Percentiles rank a stretch among this genome's conserved stretches.
phyloP scores from a whole-genome alignment of 73 alveolate species.

The Paramecium sexaurelia region DNA sequence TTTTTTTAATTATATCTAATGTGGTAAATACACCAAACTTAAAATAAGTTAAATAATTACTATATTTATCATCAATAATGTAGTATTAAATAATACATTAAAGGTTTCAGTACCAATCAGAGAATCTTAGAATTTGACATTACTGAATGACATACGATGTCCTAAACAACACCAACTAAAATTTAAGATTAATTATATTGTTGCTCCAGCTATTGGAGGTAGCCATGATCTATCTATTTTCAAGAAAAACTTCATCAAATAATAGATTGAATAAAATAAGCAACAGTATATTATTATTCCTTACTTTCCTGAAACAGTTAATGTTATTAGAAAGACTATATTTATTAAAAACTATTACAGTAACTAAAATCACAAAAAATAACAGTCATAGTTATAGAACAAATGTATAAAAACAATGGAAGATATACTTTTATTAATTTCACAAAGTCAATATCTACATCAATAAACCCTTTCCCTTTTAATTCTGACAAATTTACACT shows the following conservation, averaged over 20 bases:
- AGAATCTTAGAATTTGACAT: background rate
- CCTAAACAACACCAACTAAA: background rate
- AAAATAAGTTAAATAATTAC: background rate
- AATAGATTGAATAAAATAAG: background rate
- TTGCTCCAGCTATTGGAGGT: background rate
- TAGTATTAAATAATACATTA: background rate
- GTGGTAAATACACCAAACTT: background rate
- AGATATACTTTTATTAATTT: background rate
- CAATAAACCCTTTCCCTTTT: too few species aligned
- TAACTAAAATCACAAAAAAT: background rate
- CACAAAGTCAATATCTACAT: too few species aligned
- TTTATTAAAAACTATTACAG: background rate
- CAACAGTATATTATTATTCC: background rate
- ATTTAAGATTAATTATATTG: background rate
- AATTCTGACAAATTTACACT: too few species aligned
- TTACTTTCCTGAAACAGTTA: background rate
- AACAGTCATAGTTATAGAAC: background rate
- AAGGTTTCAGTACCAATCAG: background rate
- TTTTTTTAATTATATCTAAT: background rate
- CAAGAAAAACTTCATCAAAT: background rate
- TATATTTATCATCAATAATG: background rate
- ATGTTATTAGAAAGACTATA: background rate
- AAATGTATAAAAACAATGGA: background rate
- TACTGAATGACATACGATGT: background rate
- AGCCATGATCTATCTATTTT: background rate